Evolutionary conservation across 345 rosid genomes (phyloP).

Genomic region (Pistacia integerrima): DNA sequence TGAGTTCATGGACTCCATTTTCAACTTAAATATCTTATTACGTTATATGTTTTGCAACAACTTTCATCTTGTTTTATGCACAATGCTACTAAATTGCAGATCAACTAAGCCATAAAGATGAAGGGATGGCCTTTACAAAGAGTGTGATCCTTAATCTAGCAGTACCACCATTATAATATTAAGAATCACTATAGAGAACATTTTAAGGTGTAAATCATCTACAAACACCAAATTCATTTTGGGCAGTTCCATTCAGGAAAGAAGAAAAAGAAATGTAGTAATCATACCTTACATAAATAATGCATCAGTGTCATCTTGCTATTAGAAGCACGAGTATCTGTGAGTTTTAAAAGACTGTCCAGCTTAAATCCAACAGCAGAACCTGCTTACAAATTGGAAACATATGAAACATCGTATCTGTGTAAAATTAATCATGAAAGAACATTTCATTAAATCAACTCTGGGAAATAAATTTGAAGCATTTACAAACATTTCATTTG

Average conservation of each 20-base stretch:
- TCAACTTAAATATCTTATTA: not conserved
- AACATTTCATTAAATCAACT: not conserved
- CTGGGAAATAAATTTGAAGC: not conserved
- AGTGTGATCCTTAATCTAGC: not conserved
- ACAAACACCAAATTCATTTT: not conserved
- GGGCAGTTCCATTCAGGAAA: not conserved
- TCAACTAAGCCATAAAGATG: not conserved
- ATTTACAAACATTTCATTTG: too few species aligned
- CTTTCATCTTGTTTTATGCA: not conserved
- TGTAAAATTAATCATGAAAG: constrained; percentile 11
- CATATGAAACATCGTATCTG: constrained; percentile 19
- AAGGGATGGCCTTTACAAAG: constrained; percentile 1
- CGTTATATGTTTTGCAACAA: not conserved
- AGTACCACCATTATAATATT: not conserved
- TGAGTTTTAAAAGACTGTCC: constrained; percentile 93
- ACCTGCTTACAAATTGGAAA: constrained; percentile 52
- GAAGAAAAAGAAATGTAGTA: constrained; percentile 7
- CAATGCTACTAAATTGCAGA: not conserved
- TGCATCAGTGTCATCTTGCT: constrained; percentile 99
- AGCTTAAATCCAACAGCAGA: constrained; percentile 97
- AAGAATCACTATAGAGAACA: not conserved
- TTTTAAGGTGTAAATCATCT: not conserved
- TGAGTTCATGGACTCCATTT: not conserved
- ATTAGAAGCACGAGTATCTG: constrained; percentile 89
- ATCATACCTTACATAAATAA: constrained; percentile 89